phyloP scores from a whole-genome alignment of 306 rosid genomes.

The Castanea crenata region DNA sequence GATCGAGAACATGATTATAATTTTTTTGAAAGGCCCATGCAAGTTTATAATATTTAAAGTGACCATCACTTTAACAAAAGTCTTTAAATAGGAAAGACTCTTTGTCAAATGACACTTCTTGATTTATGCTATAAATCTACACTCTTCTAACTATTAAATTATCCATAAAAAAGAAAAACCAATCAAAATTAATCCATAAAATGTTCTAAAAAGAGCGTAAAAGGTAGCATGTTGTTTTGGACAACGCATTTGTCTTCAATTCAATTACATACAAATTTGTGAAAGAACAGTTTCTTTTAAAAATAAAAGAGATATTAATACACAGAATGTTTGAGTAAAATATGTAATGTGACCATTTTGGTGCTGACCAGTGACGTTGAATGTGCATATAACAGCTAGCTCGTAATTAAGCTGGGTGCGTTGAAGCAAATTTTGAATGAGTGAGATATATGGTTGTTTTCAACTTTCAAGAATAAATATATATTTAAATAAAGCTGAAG shows the following conservation, averaged over 20 bases:
- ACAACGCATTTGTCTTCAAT: constrained; percentile 2
- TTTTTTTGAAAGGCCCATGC: not conserved
- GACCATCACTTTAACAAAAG: not conserved
- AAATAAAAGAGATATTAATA: not conserved
- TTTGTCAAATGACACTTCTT: too few species aligned
- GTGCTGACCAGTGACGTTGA: too few species aligned
- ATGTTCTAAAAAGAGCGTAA: not conserved
- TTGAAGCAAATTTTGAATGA: too few species aligned
- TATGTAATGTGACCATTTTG: too few species aligned
- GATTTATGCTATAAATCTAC: too few species aligned
- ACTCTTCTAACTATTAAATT: too few species aligned
- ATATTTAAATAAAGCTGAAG: too few species aligned
- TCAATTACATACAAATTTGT: not conserved
- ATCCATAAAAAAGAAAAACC: not conserved
- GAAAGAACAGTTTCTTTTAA: not conserved
- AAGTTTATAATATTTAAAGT: not conserved
- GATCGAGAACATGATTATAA: not conserved
- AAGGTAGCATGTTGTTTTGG: not conserved
- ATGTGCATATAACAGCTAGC: too few species aligned
- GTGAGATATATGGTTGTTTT: too few species aligned
- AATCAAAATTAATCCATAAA: not conserved
- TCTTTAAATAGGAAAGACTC: not conserved
- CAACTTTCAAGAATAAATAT: too few species aligned
- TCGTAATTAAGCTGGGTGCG: too few species aligned
- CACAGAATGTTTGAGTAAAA: too few species aligned